Base-by-base conservation (phyloP, 352 stramenopile genomes). In the Peronosclerospora sorghi region DNA sequence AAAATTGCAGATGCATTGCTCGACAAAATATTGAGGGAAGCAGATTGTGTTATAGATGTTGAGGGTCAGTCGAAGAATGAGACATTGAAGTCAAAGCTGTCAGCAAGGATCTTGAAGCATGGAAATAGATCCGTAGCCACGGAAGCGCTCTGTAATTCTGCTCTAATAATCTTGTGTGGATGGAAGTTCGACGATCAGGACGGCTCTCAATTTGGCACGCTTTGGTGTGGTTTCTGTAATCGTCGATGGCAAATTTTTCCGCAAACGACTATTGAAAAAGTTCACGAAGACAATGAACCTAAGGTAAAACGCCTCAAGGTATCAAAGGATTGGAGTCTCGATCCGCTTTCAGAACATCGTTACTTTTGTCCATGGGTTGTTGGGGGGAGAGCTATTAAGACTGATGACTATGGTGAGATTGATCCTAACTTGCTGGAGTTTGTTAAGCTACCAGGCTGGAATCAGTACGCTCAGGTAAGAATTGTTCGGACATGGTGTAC, bases 321-420 rank as follows among this genome's bases (percentile, higher is more conserved):
- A 19, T 21, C 44, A 27, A 29, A 23, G 17, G 21, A 19, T 17
- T 32, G 15, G 20, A 19, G 35, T 40, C 30, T 56, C 8, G 44
- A 59, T 35, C 21, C 48, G 2, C 49, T 59, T 29, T 51, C 47
- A 2, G 54, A 69, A 20, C 73, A 86, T 32, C 73, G 73, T 18
- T 63, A 64, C 43, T 86, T 82, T 50, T 86, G 73, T 41, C 70
- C 73, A 12, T 83, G 70, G 73, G 47, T 83, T 23, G 21, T 48
- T 6, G 45, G 8, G 2, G 45, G 46, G 8, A 51, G 59, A 21
- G 47, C 45, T 10, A 41, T 34, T 32, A 42, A 37, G 32, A 38
- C 54, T 9, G 41, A 53, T 23, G 45, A 58, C 13, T 55, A 57
- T 12, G 41, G 47, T 8, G 51, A 62, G 23, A 54, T 53, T 32